phyloP scores from a whole-genome alignment of 805 yeast species.

The Wickerhamomyces xylosicus region DNA sequence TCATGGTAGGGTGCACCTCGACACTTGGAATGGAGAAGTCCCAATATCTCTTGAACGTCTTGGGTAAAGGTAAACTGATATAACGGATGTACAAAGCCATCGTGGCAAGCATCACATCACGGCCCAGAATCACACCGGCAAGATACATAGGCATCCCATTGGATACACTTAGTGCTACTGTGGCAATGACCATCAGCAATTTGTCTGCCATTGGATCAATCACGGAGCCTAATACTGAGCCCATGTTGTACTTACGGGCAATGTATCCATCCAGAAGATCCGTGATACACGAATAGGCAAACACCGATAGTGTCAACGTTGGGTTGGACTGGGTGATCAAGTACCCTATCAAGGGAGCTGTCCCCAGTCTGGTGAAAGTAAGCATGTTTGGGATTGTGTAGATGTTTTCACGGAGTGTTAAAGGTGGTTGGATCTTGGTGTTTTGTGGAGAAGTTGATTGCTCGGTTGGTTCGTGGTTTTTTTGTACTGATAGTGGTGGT shows the following conservation, averaged over 20 bases:
- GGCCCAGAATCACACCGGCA: conserved; percentile 67
- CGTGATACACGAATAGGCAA: conserved; percentile 79
- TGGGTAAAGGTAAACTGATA: conserved; percentile 65
- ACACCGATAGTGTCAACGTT: conserved; percentile 57
- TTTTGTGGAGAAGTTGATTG: background rate
- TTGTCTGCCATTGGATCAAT: conserved; percentile 96
- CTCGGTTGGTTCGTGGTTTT: background rate
- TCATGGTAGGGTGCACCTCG: conserved; percentile 76
- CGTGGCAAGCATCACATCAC: conserved; percentile 66
- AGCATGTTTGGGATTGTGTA: conserved; percentile 82
- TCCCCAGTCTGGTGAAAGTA: conserved; percentile 68
- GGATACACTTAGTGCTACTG: conserved; percentile 61
- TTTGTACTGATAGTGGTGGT: background rate
- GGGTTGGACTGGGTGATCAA: conserved; percentile 57
- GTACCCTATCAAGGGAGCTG: conserved; percentile 82
- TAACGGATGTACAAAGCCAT: conserved; percentile 69
- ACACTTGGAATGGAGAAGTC: conserved; percentile 77
- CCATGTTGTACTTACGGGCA: conserved; percentile 71
- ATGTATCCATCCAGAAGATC: conserved; percentile 89
- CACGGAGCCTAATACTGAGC: conserved; percentile 79
- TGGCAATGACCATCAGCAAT: conserved; percentile 75
- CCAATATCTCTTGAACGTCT: conserved; percentile 60
- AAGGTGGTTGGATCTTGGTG: background rate
- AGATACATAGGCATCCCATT: conserved; percentile 60
- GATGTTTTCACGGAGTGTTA: conserved; percentile 37